These are phyloP conservation scores for Aspergillus calidoustus DNA, from an alignment of 2,329 filamentous ascomycete genomes.

Conservation along the genomic window DNA sequence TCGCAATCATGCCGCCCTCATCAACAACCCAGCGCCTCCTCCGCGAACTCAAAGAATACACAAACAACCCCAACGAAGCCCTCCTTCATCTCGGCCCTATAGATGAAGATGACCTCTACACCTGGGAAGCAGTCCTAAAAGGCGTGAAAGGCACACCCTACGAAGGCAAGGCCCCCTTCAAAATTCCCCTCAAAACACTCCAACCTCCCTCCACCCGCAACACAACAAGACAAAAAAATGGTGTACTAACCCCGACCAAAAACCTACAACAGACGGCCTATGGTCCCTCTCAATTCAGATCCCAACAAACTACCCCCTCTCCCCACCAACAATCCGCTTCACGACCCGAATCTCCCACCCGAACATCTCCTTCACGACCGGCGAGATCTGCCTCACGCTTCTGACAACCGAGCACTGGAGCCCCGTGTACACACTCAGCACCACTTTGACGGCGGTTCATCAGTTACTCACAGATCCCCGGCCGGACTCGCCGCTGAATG, in stretches of 20 bases:
- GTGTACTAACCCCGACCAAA: background rate
- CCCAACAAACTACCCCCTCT: conserved; percentile 76
- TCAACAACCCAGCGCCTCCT: conserved; percentile 63
- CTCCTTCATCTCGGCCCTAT: conserved; percentile 61
- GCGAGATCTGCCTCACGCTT: conserved; percentile 93
- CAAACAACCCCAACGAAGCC: conserved; percentile 59
- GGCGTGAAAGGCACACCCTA: conserved; percentile 64
- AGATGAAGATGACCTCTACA: conserved; percentile 61
- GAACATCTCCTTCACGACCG: conserved; percentile 74
- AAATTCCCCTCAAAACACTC: background rate
- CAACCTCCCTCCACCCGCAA: background rate
- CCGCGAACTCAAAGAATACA: conserved; percentile 64
- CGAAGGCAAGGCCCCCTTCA: conserved; percentile 53
- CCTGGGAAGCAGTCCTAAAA: conserved; percentile 65
- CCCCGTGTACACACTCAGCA: conserved; percentile 75
- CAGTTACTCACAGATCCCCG: conserved; percentile 51
- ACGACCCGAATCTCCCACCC: conserved; percentile 84
- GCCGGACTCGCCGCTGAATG: conserved; percentile 54
- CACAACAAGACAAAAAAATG: conserved; percentile 9
- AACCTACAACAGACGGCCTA: conserved; percentile 62
- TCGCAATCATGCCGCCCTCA: conserved; percentile 30
- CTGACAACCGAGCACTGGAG: conserved; percentile 76
- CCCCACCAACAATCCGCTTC: conserved; percentile 79
- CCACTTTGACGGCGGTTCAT: conserved; percentile 53
- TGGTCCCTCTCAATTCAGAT: conserved; percentile 83